Conservation (phyloP, 1,284 basidiomycete species). For the Ganoderma resinaceum region DNA sequence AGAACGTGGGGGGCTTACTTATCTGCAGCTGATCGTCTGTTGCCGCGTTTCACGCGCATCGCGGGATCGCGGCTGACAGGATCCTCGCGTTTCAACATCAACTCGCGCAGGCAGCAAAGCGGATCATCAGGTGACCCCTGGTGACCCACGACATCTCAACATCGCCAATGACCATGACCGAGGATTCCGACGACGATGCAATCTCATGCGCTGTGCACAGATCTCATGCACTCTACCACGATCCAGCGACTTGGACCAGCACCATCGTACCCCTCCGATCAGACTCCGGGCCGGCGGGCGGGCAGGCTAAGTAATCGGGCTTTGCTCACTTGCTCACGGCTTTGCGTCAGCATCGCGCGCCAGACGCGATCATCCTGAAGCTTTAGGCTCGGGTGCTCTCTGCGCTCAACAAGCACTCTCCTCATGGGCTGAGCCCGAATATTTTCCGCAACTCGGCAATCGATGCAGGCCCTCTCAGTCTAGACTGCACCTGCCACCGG, state of each 20-base stretch:
- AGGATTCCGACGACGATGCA: not conserved
- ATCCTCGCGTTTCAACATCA: not conserved
- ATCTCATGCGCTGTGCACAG: not conserved
- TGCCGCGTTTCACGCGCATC: not conserved
- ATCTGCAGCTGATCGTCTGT: not conserved
- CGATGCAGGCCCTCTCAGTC: not conserved
- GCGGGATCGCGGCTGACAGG: not conserved
- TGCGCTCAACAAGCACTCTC: not conserved
- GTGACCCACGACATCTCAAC: not conserved
- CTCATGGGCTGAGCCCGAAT: not conserved
- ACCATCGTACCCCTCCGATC: not conserved
- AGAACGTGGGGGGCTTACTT: not conserved
- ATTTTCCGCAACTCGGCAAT: not conserved
- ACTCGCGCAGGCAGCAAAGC: too few relatives aligned
- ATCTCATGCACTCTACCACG: not conserved
- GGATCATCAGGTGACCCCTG: not conserved
- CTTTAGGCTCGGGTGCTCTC: not conserved
- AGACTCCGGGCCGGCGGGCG: not conserved
- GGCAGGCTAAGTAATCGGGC: not conserved
- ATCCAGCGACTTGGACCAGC: not conserved
- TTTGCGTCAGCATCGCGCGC: not conserved
- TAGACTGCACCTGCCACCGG: not conserved
- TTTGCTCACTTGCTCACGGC: too few relatives aligned
- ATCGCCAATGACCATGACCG: too few relatives aligned
- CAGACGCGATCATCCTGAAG: not conserved